Percentiles rank a stretch among this genome's conserved stretches.
Conservation (phyloP, 2,329 filamentous ascomycete species). For the Phaeosphaeria sp. region DNA sequence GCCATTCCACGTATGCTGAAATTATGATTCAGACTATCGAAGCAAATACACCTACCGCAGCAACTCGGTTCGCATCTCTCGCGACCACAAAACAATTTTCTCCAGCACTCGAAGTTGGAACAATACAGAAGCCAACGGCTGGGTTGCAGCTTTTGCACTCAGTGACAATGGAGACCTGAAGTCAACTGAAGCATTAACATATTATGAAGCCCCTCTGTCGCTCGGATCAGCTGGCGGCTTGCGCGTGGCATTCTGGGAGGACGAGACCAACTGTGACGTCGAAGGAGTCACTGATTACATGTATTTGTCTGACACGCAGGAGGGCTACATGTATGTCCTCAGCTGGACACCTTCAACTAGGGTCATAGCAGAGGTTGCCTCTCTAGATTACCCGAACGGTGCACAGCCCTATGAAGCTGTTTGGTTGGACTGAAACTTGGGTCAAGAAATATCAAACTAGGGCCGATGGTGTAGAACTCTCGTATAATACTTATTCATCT, state of each 20-base stretch:
- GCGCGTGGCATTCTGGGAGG: slow-evolving; percentile 4
- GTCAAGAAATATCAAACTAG: too few relatives aligned
- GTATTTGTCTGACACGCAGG: slow-evolving; percentile 6
- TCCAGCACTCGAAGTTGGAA: slow-evolving; percentile 6
- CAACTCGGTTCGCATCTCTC: slow-evolving; percentile 4
- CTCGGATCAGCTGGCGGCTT: slow-evolving; percentile 5
- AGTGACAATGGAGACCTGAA: not conserved
- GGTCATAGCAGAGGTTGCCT: not conserved
- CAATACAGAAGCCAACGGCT: slow-evolving; percentile 5
- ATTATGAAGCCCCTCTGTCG: slow-evolving; percentile 3
- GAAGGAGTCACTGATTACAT: slow-evolving; percentile 2
- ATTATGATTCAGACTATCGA: not conserved
- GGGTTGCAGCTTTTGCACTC: slow-evolving; percentile 4
- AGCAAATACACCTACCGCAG: slow-evolving; percentile 10
- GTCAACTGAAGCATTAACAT: slow-evolving; percentile 1
- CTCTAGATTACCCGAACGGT: not conserved
- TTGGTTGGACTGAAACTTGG: slow-evolving; percentile 4
- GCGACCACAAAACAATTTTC: slow-evolving; percentile 3
- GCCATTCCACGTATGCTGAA: not conserved
- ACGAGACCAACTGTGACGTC: not conserved
- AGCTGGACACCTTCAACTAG: not conserved
- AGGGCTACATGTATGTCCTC: slow-evolving; percentile 7
- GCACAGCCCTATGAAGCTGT: slow-evolving; percentile 8
- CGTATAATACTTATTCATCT: too few relatives aligned
- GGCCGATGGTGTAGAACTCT: too few relatives aligned